These are phyloP conservation scores for Petunia secreta DNA, from an alignment of 257 asterid species.

Conservation along the genomic window DNA sequence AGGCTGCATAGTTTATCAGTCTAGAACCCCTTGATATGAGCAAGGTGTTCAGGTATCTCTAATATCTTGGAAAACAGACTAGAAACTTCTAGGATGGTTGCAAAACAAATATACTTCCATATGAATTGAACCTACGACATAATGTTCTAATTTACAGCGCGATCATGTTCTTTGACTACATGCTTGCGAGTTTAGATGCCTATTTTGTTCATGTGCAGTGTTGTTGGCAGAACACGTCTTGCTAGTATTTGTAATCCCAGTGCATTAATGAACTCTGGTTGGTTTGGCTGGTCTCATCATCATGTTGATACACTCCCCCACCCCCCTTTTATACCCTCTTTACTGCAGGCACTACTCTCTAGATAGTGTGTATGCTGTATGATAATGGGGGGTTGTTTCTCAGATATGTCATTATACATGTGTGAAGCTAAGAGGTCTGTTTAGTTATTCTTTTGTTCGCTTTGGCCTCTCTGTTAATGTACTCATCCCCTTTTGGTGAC, in stretches of 20 bases:
- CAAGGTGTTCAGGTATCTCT: not conserved
- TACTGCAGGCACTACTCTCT: constrained; percentile 14
- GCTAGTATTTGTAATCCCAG: not conserved
- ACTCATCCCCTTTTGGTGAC: not conserved
- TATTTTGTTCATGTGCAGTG: not conserved
- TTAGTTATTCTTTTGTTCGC: not conserved
- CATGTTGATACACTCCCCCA: not conserved
- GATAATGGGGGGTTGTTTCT: not conserved
- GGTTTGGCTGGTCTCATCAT: not conserved
- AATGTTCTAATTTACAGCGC: not conserved
- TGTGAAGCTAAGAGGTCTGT: not conserved
- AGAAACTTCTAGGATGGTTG: not conserved
- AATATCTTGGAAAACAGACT: not conserved
- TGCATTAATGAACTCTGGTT: not conserved
- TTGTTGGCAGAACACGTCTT: not conserved
- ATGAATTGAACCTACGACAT: too few species aligned
- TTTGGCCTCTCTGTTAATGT: constrained; percentile 5
- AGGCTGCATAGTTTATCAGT: too few species aligned
- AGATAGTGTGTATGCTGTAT: not conserved
- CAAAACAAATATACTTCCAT: not conserved
- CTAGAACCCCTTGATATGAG: not conserved
- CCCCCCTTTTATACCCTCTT: not conserved
- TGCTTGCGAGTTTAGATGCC: not conserved
- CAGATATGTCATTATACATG: not conserved
- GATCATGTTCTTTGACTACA: not conserved